These are phyloP conservation scores for Fusarium gaditjirri DNA, from an alignment of 2,329 filamentous ascomycete genomes.

Conservation along the genomic window DNA sequence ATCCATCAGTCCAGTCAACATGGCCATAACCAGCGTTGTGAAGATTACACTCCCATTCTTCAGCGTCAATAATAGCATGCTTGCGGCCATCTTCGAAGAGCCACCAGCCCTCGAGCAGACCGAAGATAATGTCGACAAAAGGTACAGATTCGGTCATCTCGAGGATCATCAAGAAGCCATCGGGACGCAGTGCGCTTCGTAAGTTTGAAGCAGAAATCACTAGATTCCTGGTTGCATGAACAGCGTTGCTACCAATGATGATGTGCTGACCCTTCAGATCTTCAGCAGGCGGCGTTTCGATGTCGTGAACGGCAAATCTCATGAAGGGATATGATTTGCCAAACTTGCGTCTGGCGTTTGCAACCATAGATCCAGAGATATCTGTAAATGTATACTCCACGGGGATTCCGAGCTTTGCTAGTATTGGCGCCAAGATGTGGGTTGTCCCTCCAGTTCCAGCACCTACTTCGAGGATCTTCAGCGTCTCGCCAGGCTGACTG, in stretches of 20 bases:
- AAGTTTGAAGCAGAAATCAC: not conserved
- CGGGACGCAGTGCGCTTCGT: not conserved
- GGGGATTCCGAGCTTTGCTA: not conserved
- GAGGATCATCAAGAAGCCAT: slow-evolving; percentile 6
- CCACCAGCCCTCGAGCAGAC: too few species aligned
- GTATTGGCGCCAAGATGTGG: not conserved
- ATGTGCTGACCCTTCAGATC: not conserved
- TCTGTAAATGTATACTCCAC: not conserved
- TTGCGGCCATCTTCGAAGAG: too few species aligned
- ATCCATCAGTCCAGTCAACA: too few species aligned
- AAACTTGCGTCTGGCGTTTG: not conserved
- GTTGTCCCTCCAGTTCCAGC: not conserved
- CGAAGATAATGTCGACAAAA: too few species aligned
- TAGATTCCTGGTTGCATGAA: slow-evolving; percentile 5
- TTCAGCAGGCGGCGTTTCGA: not conserved
- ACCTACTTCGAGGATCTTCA: not conserved
- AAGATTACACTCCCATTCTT: too few species aligned
- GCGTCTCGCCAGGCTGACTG: not conserved
- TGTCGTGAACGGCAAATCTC: not conserved
- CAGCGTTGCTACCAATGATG: not conserved
- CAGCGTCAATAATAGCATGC: too few species aligned
- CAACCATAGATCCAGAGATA: not conserved
- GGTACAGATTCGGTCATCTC: too few species aligned
- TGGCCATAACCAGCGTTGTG: too few species aligned
- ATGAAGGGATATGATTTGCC: not conserved